Percentiles rank a stretch among this genome's conserved stretches.
phyloP scores from a whole-genome alignment of 495 filamentous ascomycete genomes.

The Podospora conica region DNA sequence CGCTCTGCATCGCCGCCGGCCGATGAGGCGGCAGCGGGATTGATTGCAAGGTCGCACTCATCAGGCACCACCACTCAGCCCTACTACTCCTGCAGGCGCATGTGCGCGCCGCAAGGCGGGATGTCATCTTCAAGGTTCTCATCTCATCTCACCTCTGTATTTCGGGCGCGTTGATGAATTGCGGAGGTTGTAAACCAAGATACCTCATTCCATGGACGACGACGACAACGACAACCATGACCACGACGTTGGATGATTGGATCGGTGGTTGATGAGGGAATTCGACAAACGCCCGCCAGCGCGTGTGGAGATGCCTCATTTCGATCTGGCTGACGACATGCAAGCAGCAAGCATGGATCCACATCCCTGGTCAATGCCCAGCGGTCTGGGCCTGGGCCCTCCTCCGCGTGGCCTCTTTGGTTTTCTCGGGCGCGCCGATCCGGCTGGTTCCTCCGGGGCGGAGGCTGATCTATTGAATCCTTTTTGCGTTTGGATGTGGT shows the following conservation, averaged over 20 bases:
- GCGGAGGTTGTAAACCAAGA: background rate
- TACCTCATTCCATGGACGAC: background rate
- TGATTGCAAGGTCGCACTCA: background rate
- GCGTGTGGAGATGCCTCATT: background rate
- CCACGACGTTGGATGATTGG: background rate
- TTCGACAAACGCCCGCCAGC: background rate
- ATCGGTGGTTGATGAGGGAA: too few species aligned
- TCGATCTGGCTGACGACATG: background rate
- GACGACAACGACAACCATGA: background rate
- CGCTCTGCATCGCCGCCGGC: background rate
- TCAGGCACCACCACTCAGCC: background rate
- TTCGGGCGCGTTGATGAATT: background rate
- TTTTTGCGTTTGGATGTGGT: background rate
- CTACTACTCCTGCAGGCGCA: too few species aligned
- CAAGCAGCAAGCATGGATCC: background rate
- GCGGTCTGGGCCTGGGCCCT: background rate
- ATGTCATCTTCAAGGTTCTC: too few species aligned
- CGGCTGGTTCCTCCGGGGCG: constrained; percentile 17
- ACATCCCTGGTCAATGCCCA: background rate
- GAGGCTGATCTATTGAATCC: background rate
- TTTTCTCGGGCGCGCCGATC: constrained; percentile 12
- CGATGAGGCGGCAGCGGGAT: background rate
- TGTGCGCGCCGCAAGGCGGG: too few species aligned
- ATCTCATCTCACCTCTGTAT: too few species aligned
- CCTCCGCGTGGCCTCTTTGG: background rate